Conservation (phyloP, 306 rosid species). For the Myrica gale region DNA sequence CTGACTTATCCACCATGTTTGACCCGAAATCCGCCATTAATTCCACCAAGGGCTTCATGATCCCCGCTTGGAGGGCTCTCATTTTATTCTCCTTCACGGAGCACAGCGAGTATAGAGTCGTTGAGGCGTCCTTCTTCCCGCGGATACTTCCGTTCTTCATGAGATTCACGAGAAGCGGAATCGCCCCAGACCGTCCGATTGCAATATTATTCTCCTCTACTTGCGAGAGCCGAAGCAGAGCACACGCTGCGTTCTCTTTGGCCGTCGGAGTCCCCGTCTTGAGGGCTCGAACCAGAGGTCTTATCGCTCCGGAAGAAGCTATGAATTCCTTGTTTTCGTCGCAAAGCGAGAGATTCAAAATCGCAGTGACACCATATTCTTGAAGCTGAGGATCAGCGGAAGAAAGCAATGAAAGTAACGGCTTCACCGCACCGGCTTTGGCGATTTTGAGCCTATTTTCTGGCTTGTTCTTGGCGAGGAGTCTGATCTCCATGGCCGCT, state of each 20-base stretch:
- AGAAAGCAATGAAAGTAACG: slow-evolving; percentile 65
- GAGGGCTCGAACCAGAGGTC: slow-evolving; percentile 70
- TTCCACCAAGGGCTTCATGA: slow-evolving; percentile 83
- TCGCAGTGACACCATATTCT: slow-evolving; percentile 93
- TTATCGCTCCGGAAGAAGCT: slow-evolving; percentile 75
- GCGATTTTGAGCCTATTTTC: slow-evolving; percentile 84
- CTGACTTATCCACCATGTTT: slow-evolving; percentile 93
- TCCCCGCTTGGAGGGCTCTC: slow-evolving; percentile 75
- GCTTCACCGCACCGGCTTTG: slow-evolving; percentile 70
- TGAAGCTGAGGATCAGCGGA: slow-evolving; percentile 78
- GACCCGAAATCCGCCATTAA: slow-evolving; percentile 87
- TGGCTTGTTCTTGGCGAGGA: slow-evolving; percentile 78
- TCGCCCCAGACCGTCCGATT: slow-evolving; percentile 88
- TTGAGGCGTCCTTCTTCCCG: slow-evolving; percentile 92
- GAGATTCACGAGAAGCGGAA: slow-evolving; percentile 70
- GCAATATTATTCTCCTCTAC: slow-evolving; percentile 64
- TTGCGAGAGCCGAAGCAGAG: slow-evolving; percentile 79
- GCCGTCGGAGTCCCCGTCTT: slow-evolving; percentile 65
- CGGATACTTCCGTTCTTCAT: slow-evolving; percentile 66
- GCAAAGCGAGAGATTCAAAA: slow-evolving; percentile 83
- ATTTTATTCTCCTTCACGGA: slow-evolving; percentile 78
- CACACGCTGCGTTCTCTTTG: slow-evolving; percentile 92
- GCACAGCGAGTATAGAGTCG: slow-evolving; percentile 81
- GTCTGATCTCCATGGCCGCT: slow-evolving; percentile 91
- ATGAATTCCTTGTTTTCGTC: slow-evolving; percentile 87